Evolutionary conservation across 2,329 filamentous ascomycete genomes (phyloP), one percentile per base, ranked within the genome.

Genomic region (Anisogramma anomala): DNA sequence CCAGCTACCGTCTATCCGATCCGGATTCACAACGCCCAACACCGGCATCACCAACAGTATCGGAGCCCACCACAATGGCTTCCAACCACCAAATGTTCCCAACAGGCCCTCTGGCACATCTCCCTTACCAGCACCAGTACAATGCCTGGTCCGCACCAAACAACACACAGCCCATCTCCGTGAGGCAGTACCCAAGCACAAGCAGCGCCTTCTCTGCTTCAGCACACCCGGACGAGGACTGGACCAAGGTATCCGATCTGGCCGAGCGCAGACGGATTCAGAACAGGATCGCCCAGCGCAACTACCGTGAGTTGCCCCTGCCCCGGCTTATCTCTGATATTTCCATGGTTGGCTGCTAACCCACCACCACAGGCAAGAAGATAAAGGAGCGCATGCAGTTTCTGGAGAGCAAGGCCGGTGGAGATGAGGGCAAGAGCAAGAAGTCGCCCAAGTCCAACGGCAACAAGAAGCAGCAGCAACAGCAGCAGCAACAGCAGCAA

Each of bases 161-260:
- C 31, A 41, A 47, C 31, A 18, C 41, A 23, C 45, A 47, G 25
- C 45, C 43, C 33, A 44, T 47, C 22, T 47, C 45, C 4, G 41
- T 44, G 20, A 43, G 45, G 23, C 45, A 47, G 25, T 47, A 47
- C 30, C 45, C 45, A 20, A 47, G 80, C 59, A 93, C 84, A 48
- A 94, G 86, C 68, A 94, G 86, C 65, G 89, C 89, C 53, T 94
- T 94, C 70, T 93, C 85, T 65, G 83, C 82, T 55, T 93, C 86
- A 49, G 89, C 88, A 54, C 93, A 94, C 61, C 84, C 89, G 41
- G 88, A 95, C 58, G 89, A 96, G 67, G 89, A 96, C 68, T 96
- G 89, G 89, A 95, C 89, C 58, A 94, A 95, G 77, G 94, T 96
- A 60, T 94, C 89, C 43, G 89, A 96, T 63, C 79, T 96, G 46